These are phyloP conservation scores for Nymphaea colorata DNA, from an alignment of 164 flowering plant genomes.

Conservation along the genomic window DNA sequence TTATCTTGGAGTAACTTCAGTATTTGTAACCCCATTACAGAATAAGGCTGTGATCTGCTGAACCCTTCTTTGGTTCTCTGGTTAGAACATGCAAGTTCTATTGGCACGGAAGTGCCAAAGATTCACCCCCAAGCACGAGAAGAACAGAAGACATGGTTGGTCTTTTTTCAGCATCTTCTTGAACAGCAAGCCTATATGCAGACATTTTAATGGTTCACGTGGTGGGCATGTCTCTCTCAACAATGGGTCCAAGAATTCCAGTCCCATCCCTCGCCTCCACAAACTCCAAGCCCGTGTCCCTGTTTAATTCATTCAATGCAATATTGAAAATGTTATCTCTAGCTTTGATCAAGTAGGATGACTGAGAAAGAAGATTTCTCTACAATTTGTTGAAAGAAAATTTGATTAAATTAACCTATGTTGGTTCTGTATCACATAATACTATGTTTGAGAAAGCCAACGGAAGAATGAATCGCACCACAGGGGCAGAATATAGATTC, in stretches of 20 bases:
- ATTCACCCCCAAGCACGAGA: constrained; percentile 10
- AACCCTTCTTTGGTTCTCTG: background rate
- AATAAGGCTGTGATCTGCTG: background rate
- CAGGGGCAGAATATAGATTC: no score
- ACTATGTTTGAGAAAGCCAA: no score
- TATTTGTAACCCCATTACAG: background rate
- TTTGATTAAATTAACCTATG: no score
- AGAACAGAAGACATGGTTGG: constrained; percentile 19
- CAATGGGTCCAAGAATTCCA: constrained; percentile 6
- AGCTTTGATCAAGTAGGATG: background rate
- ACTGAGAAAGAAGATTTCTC: no score
- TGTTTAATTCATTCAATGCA: no score
- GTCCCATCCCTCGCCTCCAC: background rate
- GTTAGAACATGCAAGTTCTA: constrained; percentile 10
- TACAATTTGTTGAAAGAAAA: no score
- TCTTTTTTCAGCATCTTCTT: constrained; percentile 7
- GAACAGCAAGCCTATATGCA: constrained; percentile 6
- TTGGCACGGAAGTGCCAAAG: constrained; percentile 12
- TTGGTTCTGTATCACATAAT: no score
- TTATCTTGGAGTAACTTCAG: no score
- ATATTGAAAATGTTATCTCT: no score
- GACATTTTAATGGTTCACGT: constrained; percentile 2
- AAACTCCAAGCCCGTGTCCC: constrained; percentile 2
- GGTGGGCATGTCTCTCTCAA: background rate
- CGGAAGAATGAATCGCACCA: no score